Conservation (phyloP, 768 basidiomycete species). For the Suillus luteus region DNA sequence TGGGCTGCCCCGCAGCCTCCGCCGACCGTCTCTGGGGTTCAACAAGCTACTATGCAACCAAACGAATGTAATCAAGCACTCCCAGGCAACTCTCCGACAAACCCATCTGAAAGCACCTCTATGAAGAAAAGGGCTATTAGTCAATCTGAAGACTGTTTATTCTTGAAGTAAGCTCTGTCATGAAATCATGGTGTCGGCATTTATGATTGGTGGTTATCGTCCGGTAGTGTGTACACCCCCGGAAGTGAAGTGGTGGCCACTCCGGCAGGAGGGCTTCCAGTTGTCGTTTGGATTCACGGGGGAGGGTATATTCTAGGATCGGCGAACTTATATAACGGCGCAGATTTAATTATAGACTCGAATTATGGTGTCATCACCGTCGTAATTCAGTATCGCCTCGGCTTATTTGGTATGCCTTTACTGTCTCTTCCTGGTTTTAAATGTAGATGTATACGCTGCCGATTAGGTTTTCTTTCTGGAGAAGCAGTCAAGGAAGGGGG, state of each 20-base stretch:
- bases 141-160: constrained; percentile 34
- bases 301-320: constrained; percentile 33
- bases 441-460: neutral
- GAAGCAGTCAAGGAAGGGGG: constrained; percentile 43
- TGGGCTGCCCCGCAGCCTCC: constrained; percentile 35
- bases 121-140: constrained; percentile 18
- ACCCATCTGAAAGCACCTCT: constrained; percentile 17
- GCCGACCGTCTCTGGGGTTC: constrained; percentile 19
- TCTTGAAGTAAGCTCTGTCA: constrained; percentile 28
- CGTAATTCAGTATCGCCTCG: constrained; percentile 37
- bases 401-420: constrained; percentile 29
- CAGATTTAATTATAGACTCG: constrained; percentile 30
- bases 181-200: neutral
- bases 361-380: constrained; percentile 30
- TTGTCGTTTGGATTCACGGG: constrained; percentile 39
- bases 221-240: constrained; percentile 33
- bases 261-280: constrained; percentile 25
- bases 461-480: constrained; percentile 46
- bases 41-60: constrained; percentile 30
- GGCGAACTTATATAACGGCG: constrained; percentile 21
- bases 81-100: constrained; percentile 32
- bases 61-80: constrained; percentile 34
- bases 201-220: neutral
- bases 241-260: constrained; percentile 14
- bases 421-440: neutral